Evolutionary conservation across 192 early-diverging fungal genomes (phyloP), one percentile per base, ranked within the genome.

Genomic region (Mortierella alpina): DNA sequence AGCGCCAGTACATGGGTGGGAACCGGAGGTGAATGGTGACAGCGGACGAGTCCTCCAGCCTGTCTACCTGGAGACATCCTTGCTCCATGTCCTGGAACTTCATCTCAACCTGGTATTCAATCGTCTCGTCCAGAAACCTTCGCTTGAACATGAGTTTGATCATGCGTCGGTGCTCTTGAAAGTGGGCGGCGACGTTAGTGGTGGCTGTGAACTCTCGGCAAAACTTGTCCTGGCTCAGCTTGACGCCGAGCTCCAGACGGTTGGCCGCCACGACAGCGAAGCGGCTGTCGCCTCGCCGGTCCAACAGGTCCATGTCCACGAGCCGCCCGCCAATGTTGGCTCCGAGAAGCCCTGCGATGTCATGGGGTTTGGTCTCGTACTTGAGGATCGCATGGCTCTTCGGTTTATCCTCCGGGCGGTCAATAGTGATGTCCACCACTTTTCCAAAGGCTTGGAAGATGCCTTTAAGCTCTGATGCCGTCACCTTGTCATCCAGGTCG

Each of bases 1-100:
- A 73, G 22, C 68, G 46, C 74, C 75, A 86, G 64, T 75, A 86
- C 9, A 63, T 72, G 10, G 84, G 75, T 2, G 89, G 86, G 58
- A 68, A 78, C 8, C 76, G 77, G 5, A 86, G 57, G 10, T 71
- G 60, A 10, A 90, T 81, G 2, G 84, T 88, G 42, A 88, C 40
- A 14, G 65, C 58, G 0, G 61, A 44, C 0, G 14, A 41, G 20
- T 77, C 20, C 7, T 39, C 50, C 1, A 76, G 31, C 10, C 63
- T 9, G 40, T 63, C 68, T 15, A 73, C 47, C 23, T 68, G 65
- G 44, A 80, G 65, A 41, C 70, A 80, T 12, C 70, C 69, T 44
- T 72, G 59, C 13, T 68, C 68, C 70, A 80, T 68, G 48, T 72
- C 65, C 23, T 80, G 69, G 40, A 80, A 68, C 47, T 68, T 72